Conservation (phyloP, 2,329 filamentous ascomycete species). For the Fusarium torreyae region DNA sequence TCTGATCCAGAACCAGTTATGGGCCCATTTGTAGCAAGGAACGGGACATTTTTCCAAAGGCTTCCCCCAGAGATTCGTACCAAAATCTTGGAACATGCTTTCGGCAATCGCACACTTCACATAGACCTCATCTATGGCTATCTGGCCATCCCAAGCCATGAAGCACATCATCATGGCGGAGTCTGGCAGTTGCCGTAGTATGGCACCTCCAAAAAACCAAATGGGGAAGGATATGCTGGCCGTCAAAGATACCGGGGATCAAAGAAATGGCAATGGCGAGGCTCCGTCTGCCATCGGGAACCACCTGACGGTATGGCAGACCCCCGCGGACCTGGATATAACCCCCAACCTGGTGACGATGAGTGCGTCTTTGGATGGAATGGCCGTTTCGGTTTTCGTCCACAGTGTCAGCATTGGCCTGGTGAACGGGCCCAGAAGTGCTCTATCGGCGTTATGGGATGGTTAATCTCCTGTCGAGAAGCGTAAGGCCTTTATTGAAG, state of each 20-base stretch:
- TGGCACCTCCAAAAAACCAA: background rate
- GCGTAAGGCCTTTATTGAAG: slow-evolving; percentile 34
- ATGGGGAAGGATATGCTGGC: too few species aligned
- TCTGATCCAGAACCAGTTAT: too few species aligned
- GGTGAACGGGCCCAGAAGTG: slow-evolving; percentile 38
- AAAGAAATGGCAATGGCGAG: slow-evolving; percentile 47
- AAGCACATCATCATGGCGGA: background rate
- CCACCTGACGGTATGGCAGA: background rate
- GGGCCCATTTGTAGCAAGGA: too few species aligned
- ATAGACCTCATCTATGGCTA: background rate
- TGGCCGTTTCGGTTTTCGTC: background rate
- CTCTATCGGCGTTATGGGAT: slow-evolving; percentile 51
- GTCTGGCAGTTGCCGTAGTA: slow-evolving; percentile 8
- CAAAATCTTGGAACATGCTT: background rate
- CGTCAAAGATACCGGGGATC: too few species aligned
- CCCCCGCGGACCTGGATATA: background rate
- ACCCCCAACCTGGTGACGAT: slow-evolving; percentile 26
- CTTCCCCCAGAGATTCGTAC: background rate
- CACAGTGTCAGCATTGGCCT: slow-evolving; percentile 44
- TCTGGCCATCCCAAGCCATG: accelerated
- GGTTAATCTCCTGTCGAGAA: slow-evolving; percentile 52
- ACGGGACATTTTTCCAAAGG: background rate
- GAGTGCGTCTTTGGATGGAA: slow-evolving; percentile 27
- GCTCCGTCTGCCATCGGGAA: slow-evolving; percentile 49
- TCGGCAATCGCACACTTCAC: background rate